Base-by-base conservation (phyloP, 495 filamentous ascomycete genomes). In the Paragyromitra xinjiangensis region DNA sequence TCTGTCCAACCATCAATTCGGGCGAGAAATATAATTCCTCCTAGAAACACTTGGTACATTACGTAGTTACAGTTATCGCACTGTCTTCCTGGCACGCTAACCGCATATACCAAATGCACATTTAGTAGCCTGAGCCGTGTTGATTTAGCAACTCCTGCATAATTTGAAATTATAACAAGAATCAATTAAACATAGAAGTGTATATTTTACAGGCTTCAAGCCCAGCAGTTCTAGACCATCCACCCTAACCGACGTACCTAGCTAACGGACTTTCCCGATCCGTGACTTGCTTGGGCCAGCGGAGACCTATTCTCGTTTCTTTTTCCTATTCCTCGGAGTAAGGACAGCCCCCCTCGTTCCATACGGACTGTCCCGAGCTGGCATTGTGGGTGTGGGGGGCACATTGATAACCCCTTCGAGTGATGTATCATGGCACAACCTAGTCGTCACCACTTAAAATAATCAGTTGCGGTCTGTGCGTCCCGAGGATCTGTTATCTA, bases 281-380 rank as follows among this genome's bases (percentile, higher is more conserved):
- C n/a, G n/a, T 40, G 45, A 53, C 69, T 59, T 37, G 50, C 58
- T 55, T 29, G 16, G 19, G 12, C 22, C 42, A n/a, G 5, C 26
- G 53, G 44, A 19, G 29, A 40, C 26, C 69, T 19, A 37, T 29
- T 26, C 42, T 44, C 45, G 26, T 58, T 58, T 58, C 55, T 58
- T 61, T 39, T 61, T 39, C 29, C n/a, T 63, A 58, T 59, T 39
- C 34, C 50, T 16, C 34, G 26, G 37, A 37, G 24, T 34, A 7
- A n/a, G 24, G 42, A 14, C 24, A 29, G 19, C 39, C 42, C 58
- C 56, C 58, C 40, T 45, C 34, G 59, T 63, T 24, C 16, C 59
- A 44, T 73, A 48, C 70, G 70, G 70, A 39, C 70, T 61, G 70
- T 73, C 45, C 70, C 70, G 70, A 65, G 70, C 48, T 64, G 61